phyloP scores from a whole-genome alignment of 2,329 filamentous ascomycete genomes.

The Scedosporium apiospermum region DNA sequence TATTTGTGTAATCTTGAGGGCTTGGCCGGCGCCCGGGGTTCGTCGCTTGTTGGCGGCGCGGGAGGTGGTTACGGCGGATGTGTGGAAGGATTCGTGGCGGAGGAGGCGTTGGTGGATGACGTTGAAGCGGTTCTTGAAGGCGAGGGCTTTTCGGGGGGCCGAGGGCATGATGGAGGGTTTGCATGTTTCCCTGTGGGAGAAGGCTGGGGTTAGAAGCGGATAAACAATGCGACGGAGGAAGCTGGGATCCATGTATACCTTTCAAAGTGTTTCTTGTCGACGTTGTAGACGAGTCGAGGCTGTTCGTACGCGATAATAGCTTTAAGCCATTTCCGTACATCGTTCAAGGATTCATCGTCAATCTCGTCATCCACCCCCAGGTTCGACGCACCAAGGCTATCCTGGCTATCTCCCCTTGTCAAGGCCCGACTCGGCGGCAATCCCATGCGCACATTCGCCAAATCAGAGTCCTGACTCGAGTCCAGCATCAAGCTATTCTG shows the following conservation, averaged over 20 bases:
- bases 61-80: slow-evolving; percentile 60
- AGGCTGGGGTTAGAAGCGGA: slow-evolving; percentile 11
- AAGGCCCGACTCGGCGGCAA: slow-evolving; percentile 35
- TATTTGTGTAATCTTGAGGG: slow-evolving; percentile 84
- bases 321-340: slow-evolving; percentile 76
- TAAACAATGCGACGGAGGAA: not conserved
- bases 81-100: slow-evolving; percentile 87
- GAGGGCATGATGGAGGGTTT: slow-evolving; percentile 65
- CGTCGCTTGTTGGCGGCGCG: slow-evolving; percentile 18
- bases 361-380: slow-evolving; percentile 46
- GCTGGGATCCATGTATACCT: slow-evolving; percentile 33
- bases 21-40: slow-evolving; percentile 36
- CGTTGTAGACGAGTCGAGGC: slow-evolving; percentile 68
- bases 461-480: slow-evolving; percentile 37
- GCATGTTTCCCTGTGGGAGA: slow-evolving; percentile 39
- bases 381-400: slow-evolving; percentile 54
- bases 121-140: slow-evolving; percentile 87
- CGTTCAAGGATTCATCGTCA: slow-evolving; percentile 50
- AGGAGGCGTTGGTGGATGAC: slow-evolving; percentile 86
- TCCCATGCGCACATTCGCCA: slow-evolving; percentile 46
- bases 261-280: slow-evolving; percentile 84
- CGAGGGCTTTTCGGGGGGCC: slow-evolving; percentile 69
- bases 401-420: slow-evolving; percentile 50
- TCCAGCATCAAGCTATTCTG: slow-evolving; percentile 59
- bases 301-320: slow-evolving; percentile 79